phyloP scores from a whole-genome alignment of 805 yeast species.

The Sungouiozyma intestinalis region DNA sequence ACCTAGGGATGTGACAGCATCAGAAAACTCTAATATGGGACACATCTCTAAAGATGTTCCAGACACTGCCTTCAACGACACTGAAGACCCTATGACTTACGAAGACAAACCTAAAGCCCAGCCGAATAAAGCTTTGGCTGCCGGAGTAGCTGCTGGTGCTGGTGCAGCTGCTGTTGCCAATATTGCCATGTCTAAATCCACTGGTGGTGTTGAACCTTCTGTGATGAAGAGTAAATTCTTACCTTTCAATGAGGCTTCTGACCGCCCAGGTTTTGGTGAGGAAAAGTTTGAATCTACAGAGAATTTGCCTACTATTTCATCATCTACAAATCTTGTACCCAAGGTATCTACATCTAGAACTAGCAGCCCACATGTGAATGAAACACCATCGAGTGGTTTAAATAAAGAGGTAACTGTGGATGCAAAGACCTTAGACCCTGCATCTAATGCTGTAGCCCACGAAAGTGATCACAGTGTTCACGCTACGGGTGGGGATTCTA shows the following conservation, averaged over 20 bases:
- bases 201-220: background rate
- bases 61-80: background rate
- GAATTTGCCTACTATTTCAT: background rate
- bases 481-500: background rate
- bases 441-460: background rate
- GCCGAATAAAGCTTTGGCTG: too few species aligned
- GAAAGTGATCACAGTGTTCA: background rate
- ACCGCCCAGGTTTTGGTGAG: background rate
- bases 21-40: background rate
- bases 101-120: background rate
- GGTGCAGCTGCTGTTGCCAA: background rate
- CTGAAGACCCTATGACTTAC: background rate
- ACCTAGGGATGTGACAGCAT: too few species aligned
- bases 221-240: background rate
- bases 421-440: background rate
- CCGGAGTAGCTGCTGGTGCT: background rate
- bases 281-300: background rate
- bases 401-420: background rate
- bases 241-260: background rate
- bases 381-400: background rate
- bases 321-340: background rate
- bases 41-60: background rate
- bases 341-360: background rate
- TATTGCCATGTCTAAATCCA: background rate
- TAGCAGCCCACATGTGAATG: background rate